Percentiles rank a stretch among this genome's conserved stretches.
These are phyloP conservation scores for Leccinum ochraceum DNA, from an alignment of 768 basidiomycete species.

Conservation along the genomic window DNA sequence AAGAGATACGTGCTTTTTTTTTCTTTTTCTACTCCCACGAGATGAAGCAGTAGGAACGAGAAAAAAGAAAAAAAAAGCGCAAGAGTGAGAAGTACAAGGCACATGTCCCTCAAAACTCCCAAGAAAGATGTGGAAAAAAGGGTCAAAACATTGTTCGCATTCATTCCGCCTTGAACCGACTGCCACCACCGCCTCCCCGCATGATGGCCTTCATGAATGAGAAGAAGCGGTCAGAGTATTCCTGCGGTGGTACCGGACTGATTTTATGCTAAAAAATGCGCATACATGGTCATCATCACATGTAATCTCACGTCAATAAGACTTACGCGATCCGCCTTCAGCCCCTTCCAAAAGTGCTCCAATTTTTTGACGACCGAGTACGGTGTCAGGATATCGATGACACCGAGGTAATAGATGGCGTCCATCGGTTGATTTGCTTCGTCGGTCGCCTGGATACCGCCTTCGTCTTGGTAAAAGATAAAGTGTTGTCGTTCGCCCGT, in stretches of 20 bases:
- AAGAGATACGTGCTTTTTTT: background rate
- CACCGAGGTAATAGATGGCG: conserved; percentile 89
- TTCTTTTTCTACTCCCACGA: conserved; percentile 5
- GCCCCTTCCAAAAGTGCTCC: conserved; percentile 92
- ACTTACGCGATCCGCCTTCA: conserved; percentile 82
- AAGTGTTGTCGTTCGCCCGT: conserved; percentile 63
- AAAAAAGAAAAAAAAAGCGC: background rate
- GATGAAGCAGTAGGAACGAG: conserved; percentile 15
- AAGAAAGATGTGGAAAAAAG: background rate
- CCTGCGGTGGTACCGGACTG: conserved; percentile 84
- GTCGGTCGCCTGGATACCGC: conserved; percentile 87
- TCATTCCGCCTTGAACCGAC: conserved; percentile 48
- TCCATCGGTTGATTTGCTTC: conserved; percentile 74
- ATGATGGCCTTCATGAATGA: conserved; percentile 83
- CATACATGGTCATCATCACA: conserved; percentile 5
- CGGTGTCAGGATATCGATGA: conserved; percentile 97
- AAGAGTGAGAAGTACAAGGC: conserved; percentile 9
- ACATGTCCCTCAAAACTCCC: conserved; percentile 9
- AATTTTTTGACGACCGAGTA: conserved; percentile 74
- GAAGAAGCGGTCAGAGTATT: conserved; percentile 91
- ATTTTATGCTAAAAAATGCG: conserved; percentile 75
- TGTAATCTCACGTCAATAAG: background rate
- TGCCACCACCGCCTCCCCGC: conserved; percentile 74
- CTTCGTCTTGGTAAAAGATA: conserved; percentile 96
- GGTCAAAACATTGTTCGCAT: background rate